phyloP scores from a whole-genome alignment of 2,329 filamentous ascomycete genomes.

The Sporothrix mexicana region DNA sequence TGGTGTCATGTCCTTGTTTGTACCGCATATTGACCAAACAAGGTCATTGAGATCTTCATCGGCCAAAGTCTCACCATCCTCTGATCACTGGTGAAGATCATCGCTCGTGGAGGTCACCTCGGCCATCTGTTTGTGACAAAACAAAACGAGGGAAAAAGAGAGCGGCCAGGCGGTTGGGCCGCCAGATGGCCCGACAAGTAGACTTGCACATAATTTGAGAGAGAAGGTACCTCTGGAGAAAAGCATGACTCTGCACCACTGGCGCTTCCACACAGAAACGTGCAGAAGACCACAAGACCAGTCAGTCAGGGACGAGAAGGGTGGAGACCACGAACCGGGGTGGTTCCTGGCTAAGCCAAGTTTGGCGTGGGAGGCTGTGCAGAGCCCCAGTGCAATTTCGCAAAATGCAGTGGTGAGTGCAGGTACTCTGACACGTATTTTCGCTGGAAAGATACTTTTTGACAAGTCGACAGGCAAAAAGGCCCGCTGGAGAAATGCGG shows the following conservation, averaged over 20 bases:
- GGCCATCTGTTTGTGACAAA: background rate
- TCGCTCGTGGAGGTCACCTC: background rate
- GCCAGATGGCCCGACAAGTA: background rate
- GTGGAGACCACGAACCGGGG: background rate
- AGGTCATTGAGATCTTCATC: slow-evolving; percentile 26
- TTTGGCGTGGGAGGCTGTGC: slow-evolving; percentile 21
- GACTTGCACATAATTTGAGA: background rate
- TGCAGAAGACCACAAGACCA: slow-evolving; percentile 3
- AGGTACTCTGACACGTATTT: background rate
- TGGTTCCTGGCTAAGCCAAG: slow-evolving; percentile 14
- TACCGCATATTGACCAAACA: background rate
- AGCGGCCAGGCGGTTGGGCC: background rate
- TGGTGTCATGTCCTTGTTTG: background rate
- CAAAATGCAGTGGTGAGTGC: background rate
- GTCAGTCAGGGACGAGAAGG: too few relatives aligned
- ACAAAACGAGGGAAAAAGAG: background rate
- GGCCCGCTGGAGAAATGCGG: background rate
- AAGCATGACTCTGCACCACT: background rate
- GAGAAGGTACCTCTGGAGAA: background rate
- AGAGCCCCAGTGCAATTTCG: slow-evolving; percentile 29
- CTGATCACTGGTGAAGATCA: background rate
- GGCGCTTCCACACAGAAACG: background rate
- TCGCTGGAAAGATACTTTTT: background rate
- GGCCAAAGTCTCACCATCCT: background rate
- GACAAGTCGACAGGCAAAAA: background rate